phyloP scores from a whole-genome alignment of 2,329 filamentous ascomycete species.

The Phoma sp. region DNA sequence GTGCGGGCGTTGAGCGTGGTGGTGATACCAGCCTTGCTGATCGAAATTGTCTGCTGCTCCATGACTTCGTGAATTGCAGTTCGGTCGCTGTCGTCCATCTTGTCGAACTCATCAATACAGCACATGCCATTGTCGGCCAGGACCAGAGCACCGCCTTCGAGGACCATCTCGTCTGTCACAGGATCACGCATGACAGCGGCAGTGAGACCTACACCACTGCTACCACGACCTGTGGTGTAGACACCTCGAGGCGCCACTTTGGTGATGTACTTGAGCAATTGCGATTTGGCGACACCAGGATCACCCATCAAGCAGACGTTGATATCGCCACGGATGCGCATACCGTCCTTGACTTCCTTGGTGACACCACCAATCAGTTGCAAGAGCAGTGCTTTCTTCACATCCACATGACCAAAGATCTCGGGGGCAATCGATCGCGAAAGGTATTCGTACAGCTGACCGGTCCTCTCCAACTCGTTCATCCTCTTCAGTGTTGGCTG shows the following conservation, averaged over 20 bases:
- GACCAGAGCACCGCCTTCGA: constrained; percentile 80
- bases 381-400: constrained; percentile 96
- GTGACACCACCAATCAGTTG: constrained; percentile 94
- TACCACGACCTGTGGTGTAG: constrained; percentile 81
- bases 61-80: constrained; percentile 88
- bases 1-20: constrained; percentile 96
- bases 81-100: constrained; percentile 84
- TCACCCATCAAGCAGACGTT: constrained; percentile 99
- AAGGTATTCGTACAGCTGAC: constrained; percentile 93
- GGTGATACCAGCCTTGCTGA: constrained; percentile 91
- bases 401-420: constrained; percentile 94
- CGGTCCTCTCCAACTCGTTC: constrained; percentile 81
- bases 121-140: constrained; percentile 84
- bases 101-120: constrained; percentile 88
- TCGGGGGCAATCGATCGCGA: constrained; percentile 96
- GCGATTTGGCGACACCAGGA: constrained; percentile 98
- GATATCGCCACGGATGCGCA: constrained; percentile 98
- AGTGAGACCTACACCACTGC: constrained; percentile 81
- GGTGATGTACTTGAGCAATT: constrained; percentile 96
- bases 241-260: constrained; percentile 95
- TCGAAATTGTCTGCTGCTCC: constrained; percentile 87
- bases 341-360: constrained; percentile 96
- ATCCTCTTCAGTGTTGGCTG: constrained; percentile 81
- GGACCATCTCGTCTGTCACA: constrained; percentile 83
- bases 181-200: constrained; percentile 85